Evolutionary conservation across 257 asterid genomes (phyloP).

Genomic region (Solanum microdontum): DNA sequence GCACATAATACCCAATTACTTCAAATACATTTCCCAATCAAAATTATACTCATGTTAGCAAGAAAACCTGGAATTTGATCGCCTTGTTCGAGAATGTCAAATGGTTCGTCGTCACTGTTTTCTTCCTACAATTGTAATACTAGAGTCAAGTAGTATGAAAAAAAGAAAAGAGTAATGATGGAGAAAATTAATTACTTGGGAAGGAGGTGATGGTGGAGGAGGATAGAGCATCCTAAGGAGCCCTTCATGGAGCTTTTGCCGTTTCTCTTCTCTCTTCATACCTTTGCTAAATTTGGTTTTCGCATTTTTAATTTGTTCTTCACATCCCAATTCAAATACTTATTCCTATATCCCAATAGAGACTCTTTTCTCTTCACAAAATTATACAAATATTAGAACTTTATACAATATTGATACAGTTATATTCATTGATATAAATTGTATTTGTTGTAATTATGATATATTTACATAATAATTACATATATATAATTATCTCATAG

Average conservation of each 20-base stretch:
- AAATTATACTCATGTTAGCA: not conserved
- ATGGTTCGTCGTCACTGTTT: conserved; percentile 7
- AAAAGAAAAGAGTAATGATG: not conserved
- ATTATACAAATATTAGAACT: no score
- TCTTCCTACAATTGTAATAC: conserved; percentile 11
- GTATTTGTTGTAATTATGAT: no score
- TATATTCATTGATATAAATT: no score
- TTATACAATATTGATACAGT: no score
- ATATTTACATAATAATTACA: no score
- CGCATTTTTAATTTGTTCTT: not conserved
- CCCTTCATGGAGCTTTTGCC: conserved; percentile 42
- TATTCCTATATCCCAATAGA: not conserved
- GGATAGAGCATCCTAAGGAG: conserved; percentile 67
- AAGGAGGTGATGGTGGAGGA: conserved; percentile 38
- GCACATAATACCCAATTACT: not conserved
- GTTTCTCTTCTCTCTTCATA: conserved; percentile 53
- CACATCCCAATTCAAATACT: not conserved
- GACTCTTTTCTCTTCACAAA: no score
- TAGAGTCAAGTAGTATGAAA: not conserved
- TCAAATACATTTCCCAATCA: not conserved
- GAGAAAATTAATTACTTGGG: conserved; percentile 5
- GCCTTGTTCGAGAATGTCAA: not conserved
- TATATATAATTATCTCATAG: no score
- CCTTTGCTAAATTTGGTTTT: conserved; percentile 2
- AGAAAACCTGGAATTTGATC: conserved; percentile 35